Base-by-base conservation (phyloP, 176 grass and related monocot species). In the Rhynchospora tenuis region DNA sequence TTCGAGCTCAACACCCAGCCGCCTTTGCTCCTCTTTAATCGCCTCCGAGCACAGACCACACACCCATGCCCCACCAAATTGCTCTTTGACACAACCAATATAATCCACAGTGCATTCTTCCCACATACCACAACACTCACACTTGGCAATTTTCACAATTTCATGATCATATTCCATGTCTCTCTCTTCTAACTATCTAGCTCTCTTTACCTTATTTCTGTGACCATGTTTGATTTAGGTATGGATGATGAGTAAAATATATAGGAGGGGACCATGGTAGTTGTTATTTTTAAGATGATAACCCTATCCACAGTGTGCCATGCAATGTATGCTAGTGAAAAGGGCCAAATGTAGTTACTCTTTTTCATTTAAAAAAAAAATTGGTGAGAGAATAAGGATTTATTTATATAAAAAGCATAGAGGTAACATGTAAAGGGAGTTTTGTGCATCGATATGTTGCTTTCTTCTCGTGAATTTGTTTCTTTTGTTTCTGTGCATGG, bases 51-150 rank as follows among this genome's bases (percentile, higher is more conserved):
- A 94, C 38, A 94, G 84, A 45, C 92, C 89, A 46, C 92, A 91
- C n/a, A 91, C 89, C 92, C 89, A 93, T 38, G 84, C 84, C 15
- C 91, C 91, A 17, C 56, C 88, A 59, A 93, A 93, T 58, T 86
- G 77, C 77, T 72, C 86, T 51, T 89, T 86, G 69, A 90, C 84
- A 74, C 52, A 60, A 8, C 69, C 60, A 47, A 89, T 85, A 84
- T 94, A 94, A 29, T 88, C 71, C 56, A 48, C 64, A 10, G 92
- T 94, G 84, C 92, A 94, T 62, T 93, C 88, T 75, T 92, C 90
- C 70, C 79, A 82, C 51, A 92, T 89, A 26, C 85, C 82, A 74
- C 88, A 92, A 86, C 90, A 92, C 7, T 59, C 88, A 59, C 90
- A 92, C 78, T 87, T 51, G 15, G 77, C 87, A 61, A 80, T 64